These are phyloP conservation scores for Spencermartinsiella ligniputridi DNA, from an alignment of 1,139 yeast genomes.

Conservation along the genomic window DNA sequence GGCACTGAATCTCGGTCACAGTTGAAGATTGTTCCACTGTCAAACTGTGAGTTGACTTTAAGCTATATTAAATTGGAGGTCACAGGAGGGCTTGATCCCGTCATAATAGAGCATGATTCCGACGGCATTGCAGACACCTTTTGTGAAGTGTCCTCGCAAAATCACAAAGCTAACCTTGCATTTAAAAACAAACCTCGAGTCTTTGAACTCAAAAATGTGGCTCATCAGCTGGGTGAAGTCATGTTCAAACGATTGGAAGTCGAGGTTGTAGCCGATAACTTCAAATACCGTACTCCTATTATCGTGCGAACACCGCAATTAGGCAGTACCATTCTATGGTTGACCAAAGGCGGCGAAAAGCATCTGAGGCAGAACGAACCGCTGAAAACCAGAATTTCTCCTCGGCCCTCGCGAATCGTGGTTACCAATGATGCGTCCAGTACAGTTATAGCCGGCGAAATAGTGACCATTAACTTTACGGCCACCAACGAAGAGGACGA, in stretches of 20 bases:
- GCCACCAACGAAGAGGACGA: slow-evolving; percentile 30
- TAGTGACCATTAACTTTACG: slow-evolving; percentile 16
- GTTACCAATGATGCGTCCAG: slow-evolving; percentile 19
- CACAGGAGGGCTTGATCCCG: slow-evolving; percentile 16
- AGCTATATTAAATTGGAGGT: slow-evolving; percentile 14
- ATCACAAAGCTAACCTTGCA: slow-evolving; percentile 21
- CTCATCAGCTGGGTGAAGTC: slow-evolving; percentile 23
- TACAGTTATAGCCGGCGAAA: slow-evolving; percentile 31
- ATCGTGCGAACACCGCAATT: not conserved
- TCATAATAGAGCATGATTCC: slow-evolving; percentile 20
- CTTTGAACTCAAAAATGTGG: slow-evolving; percentile 26
- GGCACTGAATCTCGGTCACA: slow-evolving; percentile 24
- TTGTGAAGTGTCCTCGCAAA: slow-evolving; percentile 7
- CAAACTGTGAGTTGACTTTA: slow-evolving; percentile 7
- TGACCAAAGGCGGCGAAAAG: not conserved
- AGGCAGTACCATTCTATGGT: slow-evolving; percentile 8
- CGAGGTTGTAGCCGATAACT: not conserved
- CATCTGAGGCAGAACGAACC: slow-evolving; percentile 6
- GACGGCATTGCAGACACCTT: slow-evolving; percentile 4
- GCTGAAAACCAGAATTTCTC: slow-evolving; percentile 19
- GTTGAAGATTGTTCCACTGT: slow-evolving; percentile 18
- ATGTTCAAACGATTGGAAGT: not conserved
- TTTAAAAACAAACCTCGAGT: slow-evolving; percentile 23
- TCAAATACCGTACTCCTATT: not conserved
- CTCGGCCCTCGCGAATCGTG: slow-evolving; percentile 28